These are phyloP conservation scores for Trametes meyenii DNA, from an alignment of 768 basidiomycete genomes.

Conservation along the genomic window DNA sequence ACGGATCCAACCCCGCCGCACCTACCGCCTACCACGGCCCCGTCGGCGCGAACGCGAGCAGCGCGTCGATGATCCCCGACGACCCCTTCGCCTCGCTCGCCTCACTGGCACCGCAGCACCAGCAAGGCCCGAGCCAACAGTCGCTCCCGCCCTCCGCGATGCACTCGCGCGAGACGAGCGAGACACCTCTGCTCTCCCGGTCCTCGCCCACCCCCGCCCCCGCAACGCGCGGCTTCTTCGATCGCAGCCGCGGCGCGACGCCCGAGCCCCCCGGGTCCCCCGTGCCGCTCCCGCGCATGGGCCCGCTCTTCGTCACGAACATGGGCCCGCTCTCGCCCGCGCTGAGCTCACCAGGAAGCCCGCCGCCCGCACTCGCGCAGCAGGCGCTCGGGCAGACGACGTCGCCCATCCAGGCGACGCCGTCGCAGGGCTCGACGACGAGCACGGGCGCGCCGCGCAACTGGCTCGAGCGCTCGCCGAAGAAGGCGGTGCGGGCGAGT, in stretches of 20 bases:
- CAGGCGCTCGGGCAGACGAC: conserved; percentile 7
- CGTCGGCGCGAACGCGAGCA: conserved; percentile 9
- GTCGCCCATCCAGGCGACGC: neutral
- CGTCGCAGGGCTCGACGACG: neutral
- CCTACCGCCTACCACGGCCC: neutral
- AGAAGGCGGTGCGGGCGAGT: conserved; percentile 18
- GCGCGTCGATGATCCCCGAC: conserved; percentile 8
- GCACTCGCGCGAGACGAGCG: conserved; percentile 26
- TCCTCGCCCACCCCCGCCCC: neutral
- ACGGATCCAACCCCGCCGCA: neutral
- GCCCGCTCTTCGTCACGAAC: conserved; percentile 29
- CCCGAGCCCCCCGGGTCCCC: conserved; percentile 16
- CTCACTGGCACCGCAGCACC: neutral
- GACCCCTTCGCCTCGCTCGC: conserved; percentile 21
- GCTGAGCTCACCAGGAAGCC: conserved; percentile 3
- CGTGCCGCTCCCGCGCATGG: conserved; percentile 17
- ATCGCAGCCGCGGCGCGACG: conserved; percentile 3
- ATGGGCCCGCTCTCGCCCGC: conserved; percentile 25
- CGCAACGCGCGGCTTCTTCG: conserved; percentile 1
- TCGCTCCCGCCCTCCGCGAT: neutral
- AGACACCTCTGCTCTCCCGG: conserved; percentile 17
- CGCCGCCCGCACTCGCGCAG: conserved; percentile 7
- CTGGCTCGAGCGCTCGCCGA: conserved; percentile 26
- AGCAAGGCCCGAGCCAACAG: neutral
- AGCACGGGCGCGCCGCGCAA: conserved; percentile 6